Base-by-base conservation (phyloP, 2,329 filamentous ascomycete genomes). In the Diaporthe ampelina region DNA sequence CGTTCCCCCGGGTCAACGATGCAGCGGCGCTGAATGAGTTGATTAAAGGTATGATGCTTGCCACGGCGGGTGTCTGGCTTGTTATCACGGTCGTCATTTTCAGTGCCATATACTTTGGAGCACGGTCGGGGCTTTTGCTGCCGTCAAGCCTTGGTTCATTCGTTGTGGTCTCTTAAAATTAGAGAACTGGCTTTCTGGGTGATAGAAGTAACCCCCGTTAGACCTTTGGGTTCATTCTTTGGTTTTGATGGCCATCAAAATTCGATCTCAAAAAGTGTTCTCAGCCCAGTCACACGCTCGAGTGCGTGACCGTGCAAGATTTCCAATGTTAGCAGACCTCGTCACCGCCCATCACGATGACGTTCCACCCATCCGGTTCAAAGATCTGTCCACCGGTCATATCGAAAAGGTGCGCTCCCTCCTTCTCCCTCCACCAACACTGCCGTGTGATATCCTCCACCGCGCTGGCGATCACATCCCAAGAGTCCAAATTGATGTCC, bases 1-100 rank as follows among this genome's bases (percentile, higher is more conserved):
- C 72, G 15, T 71, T 74, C 35, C 67, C 72, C 1, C 19, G 1
- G 43, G 57, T 61, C 17, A 73, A 77, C 13, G 73, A 74, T 10
- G 61, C 24, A 6, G 45, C 63, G 8, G 63, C 63, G 9, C 63
- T 67, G 2, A 52, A 67, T 9, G 63, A 67, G 45, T n/a, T 67
- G 21, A 45, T 67, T 8, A 67, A 24, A 9, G 45, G 63, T 1
- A 67, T 67, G 45, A 67, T 67, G 63, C 29, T 67, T 15, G 45
- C 45, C 8, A 52, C 63, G 5, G 45, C 45, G 3, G 63, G 45
- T 19, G 63, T 52, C 3, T 52, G 63, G 63, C 63, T 67, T 6
- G 45, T 19, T 1, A 52, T 67, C 43, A 67, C 63, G 3, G 13
- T 37, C n/a, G 21, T 37, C n/a, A n/a, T 67, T 19, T 67, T 67